phyloP scores from a whole-genome alignment of 192 early-diverging fungal genomes.

The Entomortierella beljakovae region DNA sequence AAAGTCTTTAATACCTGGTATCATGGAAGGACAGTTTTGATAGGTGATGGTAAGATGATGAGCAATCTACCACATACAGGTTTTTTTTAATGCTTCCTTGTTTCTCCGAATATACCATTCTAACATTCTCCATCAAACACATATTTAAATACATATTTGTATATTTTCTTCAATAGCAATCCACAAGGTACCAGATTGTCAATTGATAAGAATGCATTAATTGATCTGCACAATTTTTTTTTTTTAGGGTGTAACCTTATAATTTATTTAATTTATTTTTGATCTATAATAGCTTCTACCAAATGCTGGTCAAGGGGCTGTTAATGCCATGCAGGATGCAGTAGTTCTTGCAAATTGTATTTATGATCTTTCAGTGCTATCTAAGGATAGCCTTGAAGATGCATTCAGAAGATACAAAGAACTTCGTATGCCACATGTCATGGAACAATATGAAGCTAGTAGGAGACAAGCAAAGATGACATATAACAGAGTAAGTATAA shows the following conservation, averaged over 20 bases:
- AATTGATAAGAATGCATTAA: not conserved
- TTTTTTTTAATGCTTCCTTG: not conserved
- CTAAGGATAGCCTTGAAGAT: not conserved
- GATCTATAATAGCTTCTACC: conserved; percentile 4
- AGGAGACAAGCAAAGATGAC: not conserved
- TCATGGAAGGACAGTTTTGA: conserved; percentile 13
- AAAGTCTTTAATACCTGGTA: conserved; percentile 45
- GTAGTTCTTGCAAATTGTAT: conserved; percentile 29
- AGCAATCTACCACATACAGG: not conserved
- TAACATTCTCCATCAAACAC: no score
- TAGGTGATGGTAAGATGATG: conserved; percentile 28
- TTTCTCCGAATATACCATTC: not conserved
- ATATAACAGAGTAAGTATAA: not conserved
- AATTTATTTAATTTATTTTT: not conserved
- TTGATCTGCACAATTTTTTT: not conserved
- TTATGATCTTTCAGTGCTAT: not conserved
- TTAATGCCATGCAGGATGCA: conserved; percentile 25
- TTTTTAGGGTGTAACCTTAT: not conserved
- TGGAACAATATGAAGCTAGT: not conserved
- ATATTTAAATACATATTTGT: no score
- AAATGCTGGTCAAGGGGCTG: conserved; percentile 12
- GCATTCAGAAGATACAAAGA: conserved; percentile 19
- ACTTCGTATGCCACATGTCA: not conserved
- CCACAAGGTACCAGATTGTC: no score
- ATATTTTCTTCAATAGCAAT: no score